Base-by-base conservation (phyloP, 2,329 filamentous ascomycete species). In the Pseudocercospora pini-densiflorae region DNA sequence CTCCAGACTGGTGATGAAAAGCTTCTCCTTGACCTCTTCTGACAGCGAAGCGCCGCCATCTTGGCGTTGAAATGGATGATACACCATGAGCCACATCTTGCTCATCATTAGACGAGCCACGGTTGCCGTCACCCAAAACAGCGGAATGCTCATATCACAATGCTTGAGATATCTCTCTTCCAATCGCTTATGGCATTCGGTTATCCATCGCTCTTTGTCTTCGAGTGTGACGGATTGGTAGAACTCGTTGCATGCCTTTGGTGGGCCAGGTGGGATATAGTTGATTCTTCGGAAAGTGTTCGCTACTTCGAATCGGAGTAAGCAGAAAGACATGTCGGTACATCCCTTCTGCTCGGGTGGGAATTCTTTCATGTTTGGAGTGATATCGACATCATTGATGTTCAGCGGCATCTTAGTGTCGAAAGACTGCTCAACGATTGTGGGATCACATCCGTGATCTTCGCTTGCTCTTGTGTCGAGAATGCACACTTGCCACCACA, bases 41-140 rank as follows among this genome's bases (percentile, higher is more conserved):
- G 87, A 85, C 7, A 91, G 81, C 27, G 82, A 83, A 8, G 82
- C 78, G n/a, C 83, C 84, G 9, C 84, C 83, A 27, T 88, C 85
- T 36, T 85, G 84, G 60, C 88, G 86, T 33, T 91, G 87, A 73
- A 90, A 85, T 0, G 91, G 91, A 71, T 94, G 89, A 73, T 94
- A 91, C 2, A 92, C 85, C 66, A 93, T 85, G 40, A 95, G 83
- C 81, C 89, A 92, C 82, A 93, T 88, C 78, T 93, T 94, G 61
- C 89, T 89, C 79, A 93, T 87, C 68, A 94, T 88, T 33, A 94
- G 82, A 9, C 90, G 87, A 2, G 88, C 85, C 24, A 92, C 83
- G 29, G 90, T 90, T 3, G 87, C 88, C 7, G 86, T 86, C 27
- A 91, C 86, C 89, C 90, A 92, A 68, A 88, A 88, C 1, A 92